Percentiles rank a stretch among this genome's conserved stretches.
These are phyloP conservation scores for Rhodotorula glutinis DNA, from an alignment of 1,284 basidiomycete genomes.

Conservation along the genomic window DNA sequence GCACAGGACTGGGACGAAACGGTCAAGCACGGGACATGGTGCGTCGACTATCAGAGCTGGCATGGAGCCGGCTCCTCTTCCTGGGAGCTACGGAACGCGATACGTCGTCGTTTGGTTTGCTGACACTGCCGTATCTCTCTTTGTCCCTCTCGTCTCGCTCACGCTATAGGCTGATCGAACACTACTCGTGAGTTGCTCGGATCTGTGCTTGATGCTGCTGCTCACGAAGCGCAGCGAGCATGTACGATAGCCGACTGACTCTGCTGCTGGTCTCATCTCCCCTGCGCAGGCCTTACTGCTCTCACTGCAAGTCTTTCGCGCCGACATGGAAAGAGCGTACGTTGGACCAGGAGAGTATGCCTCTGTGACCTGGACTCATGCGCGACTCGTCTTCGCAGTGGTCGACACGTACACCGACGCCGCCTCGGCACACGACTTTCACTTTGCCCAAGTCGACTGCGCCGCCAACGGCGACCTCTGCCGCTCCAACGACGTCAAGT, in stretches of 20 bases:
- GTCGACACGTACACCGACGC: conserved; percentile 57
- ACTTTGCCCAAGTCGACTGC: conserved; percentile 82
- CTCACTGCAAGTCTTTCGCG: conserved; percentile 70
- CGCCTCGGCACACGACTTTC: conserved; percentile 59
- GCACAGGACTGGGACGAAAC: conserved; percentile 20
- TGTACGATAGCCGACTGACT: too few relatives aligned
- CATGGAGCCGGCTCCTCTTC: too few relatives aligned
- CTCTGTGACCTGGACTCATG: too few relatives aligned
- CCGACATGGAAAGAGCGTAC: conserved; percentile 66
- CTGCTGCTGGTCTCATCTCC: too few relatives aligned
- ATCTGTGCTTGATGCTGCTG: too few relatives aligned
- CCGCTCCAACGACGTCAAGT: conserved; percentile 62
- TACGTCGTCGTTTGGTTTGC: too few relatives aligned
- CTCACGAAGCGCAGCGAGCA: too few relatives aligned
- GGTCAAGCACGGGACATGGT: conserved; percentile 21
- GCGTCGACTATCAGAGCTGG: neutral
- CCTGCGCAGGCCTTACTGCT: conserved; percentile 64
- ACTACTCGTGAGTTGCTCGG: conserved; percentile 41
- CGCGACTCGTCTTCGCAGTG: conserved; percentile 49
- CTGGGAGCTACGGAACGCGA: too few relatives aligned
- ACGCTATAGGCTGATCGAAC: conserved; percentile 39
- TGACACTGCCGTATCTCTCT: neutral
- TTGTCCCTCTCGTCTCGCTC: neutral
- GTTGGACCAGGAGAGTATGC: neutral
- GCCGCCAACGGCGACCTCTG: conserved; percentile 79